A percentile compares a stretch with the other conserved stretches of the same genome.
Evolutionary conservation across 202 grass and related monocot genomes (phyloP).

Genomic region (Schoenoplectus tabernaemontani): DNA sequence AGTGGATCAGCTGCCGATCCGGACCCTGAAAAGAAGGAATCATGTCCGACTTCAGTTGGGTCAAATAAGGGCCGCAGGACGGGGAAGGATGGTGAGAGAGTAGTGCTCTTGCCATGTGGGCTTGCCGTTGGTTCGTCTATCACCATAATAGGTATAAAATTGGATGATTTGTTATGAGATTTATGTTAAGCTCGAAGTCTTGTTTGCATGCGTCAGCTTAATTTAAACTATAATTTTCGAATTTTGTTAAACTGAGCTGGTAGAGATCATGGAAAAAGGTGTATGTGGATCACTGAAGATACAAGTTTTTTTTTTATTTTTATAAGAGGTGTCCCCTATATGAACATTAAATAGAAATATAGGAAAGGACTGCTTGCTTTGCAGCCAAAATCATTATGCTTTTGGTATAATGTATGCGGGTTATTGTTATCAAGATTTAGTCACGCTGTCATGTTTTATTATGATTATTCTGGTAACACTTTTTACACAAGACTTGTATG

Average conservation of each 20-base stretch:
- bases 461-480: not conserved
- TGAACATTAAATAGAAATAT: not conserved
- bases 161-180: not conserved
- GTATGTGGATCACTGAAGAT: not conserved
- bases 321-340: not conserved
- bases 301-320: not conserved
- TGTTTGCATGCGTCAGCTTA: not conserved
- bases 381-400: not conserved
- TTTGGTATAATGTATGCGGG: not conserved
- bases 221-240: not conserved
- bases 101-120: slow-evolving; percentile 55
- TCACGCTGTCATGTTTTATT: not conserved
- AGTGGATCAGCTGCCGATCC: slow-evolving; percentile 20
- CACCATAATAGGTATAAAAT: slow-evolving; percentile 41
- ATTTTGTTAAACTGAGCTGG: not conserved
- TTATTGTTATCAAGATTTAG: not conserved
- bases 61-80: not conserved
- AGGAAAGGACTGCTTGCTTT: not conserved
- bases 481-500: not conserved
- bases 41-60: slow-evolving; percentile 29
- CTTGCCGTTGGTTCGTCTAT: slow-evolving; percentile 59
- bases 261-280: not conserved
- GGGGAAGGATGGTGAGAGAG: slow-evolving; percentile 1
- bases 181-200: not conserved
- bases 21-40: slow-evolving; percentile 24